Percentiles rank a stretch among this genome's conserved stretches.
These are phyloP conservation scores for Dispira parvispora DNA, from an alignment of 192 early-diverging fungal species.

Conservation along the genomic window DNA sequence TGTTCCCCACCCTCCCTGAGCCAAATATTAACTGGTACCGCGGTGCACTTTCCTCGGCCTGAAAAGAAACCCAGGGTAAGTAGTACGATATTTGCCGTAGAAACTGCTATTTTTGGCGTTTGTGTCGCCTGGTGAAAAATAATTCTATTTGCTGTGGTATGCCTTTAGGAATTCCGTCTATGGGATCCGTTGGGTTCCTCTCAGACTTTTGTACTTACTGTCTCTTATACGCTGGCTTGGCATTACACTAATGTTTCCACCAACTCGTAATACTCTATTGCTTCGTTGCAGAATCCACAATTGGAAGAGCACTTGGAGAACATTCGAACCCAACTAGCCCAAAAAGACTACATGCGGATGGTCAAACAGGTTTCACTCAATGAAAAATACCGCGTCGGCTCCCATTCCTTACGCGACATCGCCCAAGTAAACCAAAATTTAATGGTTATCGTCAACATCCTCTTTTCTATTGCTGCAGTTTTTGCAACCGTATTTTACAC, in stretches of 20 bases:
- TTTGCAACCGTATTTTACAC: neutral
- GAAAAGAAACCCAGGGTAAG: too few species aligned
- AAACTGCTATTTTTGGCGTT: too few species aligned
- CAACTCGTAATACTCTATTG: neutral
- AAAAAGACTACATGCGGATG: slow-evolving; percentile 2
- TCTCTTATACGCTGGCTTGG: neutral
- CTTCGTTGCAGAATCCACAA: neutral
- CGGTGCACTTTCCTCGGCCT: too few species aligned
- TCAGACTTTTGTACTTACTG: neutral
- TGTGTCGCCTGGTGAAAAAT: neutral
- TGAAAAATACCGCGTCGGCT: neutral
- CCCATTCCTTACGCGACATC: neutral
- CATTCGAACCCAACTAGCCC: neutral
- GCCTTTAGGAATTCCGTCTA: neutral
- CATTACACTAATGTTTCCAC: neutral
- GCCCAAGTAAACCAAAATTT: neutral
- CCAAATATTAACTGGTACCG: too few species aligned
- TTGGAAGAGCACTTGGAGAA: neutral
- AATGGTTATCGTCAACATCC: neutral
- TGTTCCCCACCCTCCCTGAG: too few species aligned
- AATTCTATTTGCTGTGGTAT: neutral
- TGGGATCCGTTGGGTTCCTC: neutral
- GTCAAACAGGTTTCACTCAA: neutral
- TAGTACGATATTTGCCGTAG: too few species aligned
- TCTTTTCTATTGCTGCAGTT: slow-evolving; percentile 1